Base-by-base conservation (phyloP, 768 basidiomycete genomes). In the Rhodosporidiobolus sp. region DNA sequence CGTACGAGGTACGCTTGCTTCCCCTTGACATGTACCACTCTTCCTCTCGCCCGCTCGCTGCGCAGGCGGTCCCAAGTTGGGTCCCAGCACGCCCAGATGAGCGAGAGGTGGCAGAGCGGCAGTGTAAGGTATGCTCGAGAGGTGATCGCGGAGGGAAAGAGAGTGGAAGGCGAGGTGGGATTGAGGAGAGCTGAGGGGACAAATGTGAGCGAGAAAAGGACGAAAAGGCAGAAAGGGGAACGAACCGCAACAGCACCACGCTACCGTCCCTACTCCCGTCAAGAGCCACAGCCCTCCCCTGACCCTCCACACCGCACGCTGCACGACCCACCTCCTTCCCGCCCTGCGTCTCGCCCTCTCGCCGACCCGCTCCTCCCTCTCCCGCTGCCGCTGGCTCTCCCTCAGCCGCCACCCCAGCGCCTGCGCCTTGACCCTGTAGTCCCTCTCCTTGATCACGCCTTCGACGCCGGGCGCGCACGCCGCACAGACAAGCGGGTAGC, bases 401-500 rank as follows among this genome's bases (percentile, higher is more conserved):
- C 84, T 86, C 73, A 89, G 82, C 84, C 86, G 90, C 11, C 86
- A 86, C 12, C 89, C 88, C 14, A 95, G 84, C 30, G 91, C 92
- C 86, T 87, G 48, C 87, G 88, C 24, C 65, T 80, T 79, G 49
- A 92, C 93, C 87, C 91, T 90, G 65, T 88, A 85, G 73, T 95
- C 89, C 76, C 89, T 89, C 75, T 85, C 85, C 59, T 84, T 83
- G 58, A 97, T 88, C 77, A 90, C 89, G 46, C 90, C 90, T 77
- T 94, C 90, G 0, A 95, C 92, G 1, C 85, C 85, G 0, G 91
- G 89, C 34, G 86, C 83, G 78, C 94, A 97, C 7, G 83, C 80
- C 0, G 84, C 82, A 80, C 94, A 97, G 45, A 95, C 88, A 4
- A 90, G 91, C 16, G 94, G 94, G 79, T 96, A 96, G 16, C 94